Base-by-base conservation (phyloP, 768 basidiomycete genomes). In the Phanerodontia chrysosporium region DNA sequence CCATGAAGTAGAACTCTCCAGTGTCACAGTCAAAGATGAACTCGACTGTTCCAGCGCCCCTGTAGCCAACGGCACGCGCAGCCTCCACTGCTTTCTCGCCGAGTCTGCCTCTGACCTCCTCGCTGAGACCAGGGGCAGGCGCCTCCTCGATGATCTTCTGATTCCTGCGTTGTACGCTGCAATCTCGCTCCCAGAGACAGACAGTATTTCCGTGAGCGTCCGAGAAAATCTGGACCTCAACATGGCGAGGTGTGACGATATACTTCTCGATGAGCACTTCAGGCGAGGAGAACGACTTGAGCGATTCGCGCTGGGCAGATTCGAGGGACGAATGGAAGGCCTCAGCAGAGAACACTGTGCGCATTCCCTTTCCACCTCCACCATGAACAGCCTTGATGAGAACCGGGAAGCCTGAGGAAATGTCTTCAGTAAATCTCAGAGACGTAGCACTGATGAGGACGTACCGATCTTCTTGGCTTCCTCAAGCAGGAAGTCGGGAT, bases 121-220 rank as follows among this genome's bases (percentile, higher is more conserved):
- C 75, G 1, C 87, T 84, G 45, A 98, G 74, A 1, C 93, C 92
- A 10, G 95, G 95, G 5, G 94, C 95, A 22, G 95, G 95, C 2
- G 95, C 93, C 81, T 94, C 92, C 72, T 93, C 92, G 59, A 95
- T 94, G 58, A 95, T 92, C 81, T 97, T 98, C 78, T 98, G 95
- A 66, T 96, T 96, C 55, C 93, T 76, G 65, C 92, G 76, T 72
- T 95, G 93, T 7, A 95, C 93, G 1, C 91, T 93, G 67, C 92
- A 95, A 68, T 95, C 94, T 51, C 94, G 80, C 72, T 97, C 95
- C 91, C 93, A 97, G n/a, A 96, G 78, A 67, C 91, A 92, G n/a
- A 96, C 89, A 2, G 83, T 87, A 48, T 80, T 82, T n/a, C 92
- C 93, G 28, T 78, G 72, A 9, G 74, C 78, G 74, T 97, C 95